Evolutionary conservation across 2,329 filamentous ascomycete species (phyloP), one percentile per base, ranked within the genome.

Genomic region (Coniella vitis): DNA sequence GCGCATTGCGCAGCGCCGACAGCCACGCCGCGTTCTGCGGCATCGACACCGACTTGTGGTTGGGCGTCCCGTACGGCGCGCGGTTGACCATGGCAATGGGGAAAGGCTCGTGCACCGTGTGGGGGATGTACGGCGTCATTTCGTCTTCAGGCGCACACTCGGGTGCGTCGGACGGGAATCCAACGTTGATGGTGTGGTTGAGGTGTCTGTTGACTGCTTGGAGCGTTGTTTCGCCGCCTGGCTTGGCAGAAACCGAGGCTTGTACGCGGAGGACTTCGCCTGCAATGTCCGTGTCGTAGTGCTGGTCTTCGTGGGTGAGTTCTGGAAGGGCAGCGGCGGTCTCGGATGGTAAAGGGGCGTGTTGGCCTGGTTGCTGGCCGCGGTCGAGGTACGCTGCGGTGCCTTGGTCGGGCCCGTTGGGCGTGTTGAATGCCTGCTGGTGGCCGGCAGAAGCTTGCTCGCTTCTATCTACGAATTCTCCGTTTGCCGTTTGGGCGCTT

Each of bases 11-110:
- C 7, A 90, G 72, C 1, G 83, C 76, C 0, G 84, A 84, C 0
- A 90, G 66, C 77, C 83, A 90, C 0, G 82, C 83, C 43, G 82
- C 83, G 57, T 91, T 90, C 57, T 91, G 87, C 0, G 87, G 87
- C 2, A 81, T 83, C 42, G 75, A 69, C 2, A 81, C 68, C 16
- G 75, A 80, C 16, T 71, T 68, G 48, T 84, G 78, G 56, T 79
- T 84, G 1, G 80, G 74, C 0, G 74, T 69, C 1, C 84, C 84
- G 60, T 81, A 85, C 0, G 86, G 84, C 17, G 78, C 73, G 3
- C 86, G 76, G 55, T 81, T 84, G 1, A 88, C 84, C 42, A 90
- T 68, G 1, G 84, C 86, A 55, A 90, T 87, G 0, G 86, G 83
- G 14, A 87, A 78, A 0, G 78, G 72, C 3, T 72, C 66, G 51